Base-by-base conservation (phyloP, 2,329 filamentous ascomycete genomes). In the Ophiostoma ips region DNA sequence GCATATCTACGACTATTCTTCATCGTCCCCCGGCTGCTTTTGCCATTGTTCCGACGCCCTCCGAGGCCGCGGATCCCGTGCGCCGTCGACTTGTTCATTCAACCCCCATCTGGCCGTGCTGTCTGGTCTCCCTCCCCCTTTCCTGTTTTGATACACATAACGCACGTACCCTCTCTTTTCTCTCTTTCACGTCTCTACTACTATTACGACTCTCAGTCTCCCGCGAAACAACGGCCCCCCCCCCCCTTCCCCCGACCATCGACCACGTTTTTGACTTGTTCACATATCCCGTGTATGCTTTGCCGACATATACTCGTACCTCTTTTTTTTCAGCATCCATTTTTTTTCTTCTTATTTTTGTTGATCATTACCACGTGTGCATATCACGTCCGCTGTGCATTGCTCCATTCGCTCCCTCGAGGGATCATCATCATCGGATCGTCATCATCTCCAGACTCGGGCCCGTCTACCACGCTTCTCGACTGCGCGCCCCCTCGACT, bases 61-160 rank as follows among this genome's bases (percentile, higher is more conserved):
- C 35, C 47, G 41, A 53, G 45, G 43, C 49, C 50, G 51, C 48
- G 51, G 51, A 48, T 52, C 40, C 51, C 51, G 51, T 52, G 51
- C 48, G 51, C 51, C 51, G 51, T 44, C 51, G 28, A 50, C 44
- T 38, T 9, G 4, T 28, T 30, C 10, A 30, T 13, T 43, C 15
- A 8, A 24, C 24, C 28, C 8, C 11, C 24, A 6, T 15, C 28
- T 13, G 8, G 31, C 5, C 19, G 8, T 12, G 11, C 28, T 18
- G 21, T 16, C 24, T 30, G n/a, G 21, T 6, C 38, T 15, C 41
- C 33, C 18, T 21, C 18, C 31, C 38, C 24, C 40, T 30, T 30
- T 43, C 16, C 40, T 21, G 21, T 43, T 30, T 30, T 43, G 40
- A 43, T 21, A 41, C 38, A 41, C 28, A 41, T n/a, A n/a, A n/a